Percentiles rank a stretch among this genome's conserved stretches.
These are phyloP conservation scores for Podila horticola DNA, from an alignment of 192 early-diverging fungal genomes.

Conservation along the genomic window DNA sequence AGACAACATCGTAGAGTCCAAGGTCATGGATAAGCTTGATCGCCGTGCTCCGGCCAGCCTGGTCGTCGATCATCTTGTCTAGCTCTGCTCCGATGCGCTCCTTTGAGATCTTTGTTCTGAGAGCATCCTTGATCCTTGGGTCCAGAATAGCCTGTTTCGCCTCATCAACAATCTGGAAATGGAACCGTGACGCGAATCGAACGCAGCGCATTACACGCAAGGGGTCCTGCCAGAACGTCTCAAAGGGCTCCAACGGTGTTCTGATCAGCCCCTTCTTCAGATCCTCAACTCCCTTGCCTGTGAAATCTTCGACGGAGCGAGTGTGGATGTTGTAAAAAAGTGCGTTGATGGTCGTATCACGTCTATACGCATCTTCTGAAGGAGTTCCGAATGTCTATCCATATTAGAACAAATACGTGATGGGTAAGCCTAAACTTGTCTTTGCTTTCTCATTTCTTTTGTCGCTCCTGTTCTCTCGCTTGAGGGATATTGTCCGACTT, in stretches of 20 bases:
- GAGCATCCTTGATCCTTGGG: conserved; percentile 65
- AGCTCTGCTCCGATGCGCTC: conserved; percentile 94
- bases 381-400: conserved; percentile 86
- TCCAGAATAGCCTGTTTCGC: conserved; percentile 69
- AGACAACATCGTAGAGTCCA: conserved; percentile 57
- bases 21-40: conserved; percentile 53
- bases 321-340: conserved; percentile 97
- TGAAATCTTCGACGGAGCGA: conserved; percentile 86
- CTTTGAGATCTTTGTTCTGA: conserved; percentile 87
- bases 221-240: conserved; percentile 96
- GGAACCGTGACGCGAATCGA: conserved; percentile 93
- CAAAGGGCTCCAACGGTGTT: conserved; percentile 88
- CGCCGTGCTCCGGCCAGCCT: conserved; percentile 42
- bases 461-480: too few relatives aligned
- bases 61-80: conserved; percentile 86
- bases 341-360: conserved; percentile 98
- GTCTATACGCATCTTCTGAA: conserved; percentile 86
- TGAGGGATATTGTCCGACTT: conserved; percentile 1
- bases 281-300: conserved; percentile 79
- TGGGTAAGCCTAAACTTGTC: background rate
- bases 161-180: conserved; percentile 76
- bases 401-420: background rate
- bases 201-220: conserved; percentile 93
- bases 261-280: conserved; percentile 76
- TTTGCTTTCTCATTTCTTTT: too few relatives aligned